Percentiles rank a stretch among this genome's conserved stretches.
phyloP scores from a whole-genome alignment of 306 rosid species.

The Cyamopsis tetragonoloba region DNA sequence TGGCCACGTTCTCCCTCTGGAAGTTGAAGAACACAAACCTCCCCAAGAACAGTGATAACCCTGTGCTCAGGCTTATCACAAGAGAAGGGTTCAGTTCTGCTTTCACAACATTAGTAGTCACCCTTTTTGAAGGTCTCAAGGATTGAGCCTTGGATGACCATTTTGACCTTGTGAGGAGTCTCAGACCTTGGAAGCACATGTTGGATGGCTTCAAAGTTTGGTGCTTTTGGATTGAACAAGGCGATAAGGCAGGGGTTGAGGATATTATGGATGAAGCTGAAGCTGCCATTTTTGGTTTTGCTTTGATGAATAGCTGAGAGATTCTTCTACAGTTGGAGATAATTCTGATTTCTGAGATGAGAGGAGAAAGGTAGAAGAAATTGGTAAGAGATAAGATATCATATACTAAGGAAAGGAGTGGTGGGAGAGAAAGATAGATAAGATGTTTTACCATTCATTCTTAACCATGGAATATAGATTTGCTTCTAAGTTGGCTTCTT shows the following conservation, averaged over 20 bases:
- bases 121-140: constrained; percentile 16
- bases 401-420: constrained; percentile 20
- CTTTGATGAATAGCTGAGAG: no score
- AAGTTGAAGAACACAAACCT: constrained; percentile 98
- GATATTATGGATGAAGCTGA: constrained; percentile 52
- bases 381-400: not conserved
- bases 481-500: constrained; percentile 44
- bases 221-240: constrained; percentile 32
- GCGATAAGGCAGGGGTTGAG: constrained; percentile 40
- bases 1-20: constrained; percentile 96
- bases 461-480: constrained; percentile 36
- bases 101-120: constrained; percentile 25
- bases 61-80: constrained; percentile 98
- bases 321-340: not conserved
- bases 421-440: constrained; percentile 30
- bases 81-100: constrained; percentile 71
- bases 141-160: constrained; percentile 14
- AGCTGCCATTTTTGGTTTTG: constrained; percentile 40
- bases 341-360: not conserved
- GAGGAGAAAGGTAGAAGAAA: not conserved
- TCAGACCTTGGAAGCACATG: constrained; percentile 75
- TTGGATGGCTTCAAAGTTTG: constrained; percentile 41
- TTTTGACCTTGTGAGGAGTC: constrained; percentile 32
- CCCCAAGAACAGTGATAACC: constrained; percentile 79
- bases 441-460: constrained; percentile 30